Evolutionary conservation across 345 rosid species (phyloP).

Genomic region (Gossypium thurberi): DNA sequence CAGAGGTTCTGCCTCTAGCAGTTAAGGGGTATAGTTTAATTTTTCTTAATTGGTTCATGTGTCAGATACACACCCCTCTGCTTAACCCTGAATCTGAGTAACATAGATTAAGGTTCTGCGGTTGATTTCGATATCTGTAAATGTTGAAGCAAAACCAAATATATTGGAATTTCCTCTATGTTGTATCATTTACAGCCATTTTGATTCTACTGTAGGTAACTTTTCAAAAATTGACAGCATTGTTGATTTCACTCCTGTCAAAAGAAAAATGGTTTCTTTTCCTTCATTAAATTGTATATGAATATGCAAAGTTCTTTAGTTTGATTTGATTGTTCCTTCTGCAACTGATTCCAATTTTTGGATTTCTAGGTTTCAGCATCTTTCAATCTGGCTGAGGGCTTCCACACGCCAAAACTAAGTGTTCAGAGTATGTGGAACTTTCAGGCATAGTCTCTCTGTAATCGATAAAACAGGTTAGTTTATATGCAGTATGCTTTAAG

Average conservation of each 20-base stretch:
- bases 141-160: too few species aligned
- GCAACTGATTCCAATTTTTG: background rate
- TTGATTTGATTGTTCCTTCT: background rate
- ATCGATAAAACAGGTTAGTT: too few species aligned
- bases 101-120: too few species aligned
- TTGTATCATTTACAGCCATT: too few species aligned
- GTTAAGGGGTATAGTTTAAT: background rate
- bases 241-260: background rate
- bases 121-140: too few species aligned
- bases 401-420: slow-evolving; percentile 18
- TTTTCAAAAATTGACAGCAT: too few species aligned
- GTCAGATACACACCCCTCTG: too few species aligned
- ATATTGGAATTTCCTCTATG: too few species aligned
- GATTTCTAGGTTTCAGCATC: slow-evolving; percentile 26
- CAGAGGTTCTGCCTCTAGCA: background rate
- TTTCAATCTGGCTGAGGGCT: slow-evolving; percentile 24
- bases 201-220: too few species aligned
- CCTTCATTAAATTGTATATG: too few species aligned
- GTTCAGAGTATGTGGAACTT: slow-evolving; percentile 34
- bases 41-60: background rate
- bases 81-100: too few species aligned
- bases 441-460: slow-evolving; percentile 2
- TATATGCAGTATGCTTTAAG: too few species aligned
- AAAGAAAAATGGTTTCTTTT: background rate
- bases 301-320: background rate